These are phyloP conservation scores for Diaporthe aspalathi DNA, from an alignment of 2,329 filamentous ascomycete genomes.

Conservation along the genomic window DNA sequence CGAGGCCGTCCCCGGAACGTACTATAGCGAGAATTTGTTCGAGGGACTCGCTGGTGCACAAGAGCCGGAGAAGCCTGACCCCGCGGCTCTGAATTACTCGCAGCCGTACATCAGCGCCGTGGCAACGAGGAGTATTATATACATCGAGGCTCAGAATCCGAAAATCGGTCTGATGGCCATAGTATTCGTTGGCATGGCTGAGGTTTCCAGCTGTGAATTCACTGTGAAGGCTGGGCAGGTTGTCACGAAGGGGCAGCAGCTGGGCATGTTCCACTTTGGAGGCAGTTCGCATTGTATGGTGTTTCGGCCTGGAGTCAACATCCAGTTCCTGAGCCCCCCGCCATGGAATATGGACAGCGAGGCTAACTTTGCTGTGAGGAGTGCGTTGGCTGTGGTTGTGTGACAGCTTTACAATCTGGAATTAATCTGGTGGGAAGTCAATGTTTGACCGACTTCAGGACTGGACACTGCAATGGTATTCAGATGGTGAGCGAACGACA, in stretches of 20 bases:
- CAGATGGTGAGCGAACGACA: too few relatives aligned
- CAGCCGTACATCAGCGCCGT: constrained; percentile 25
- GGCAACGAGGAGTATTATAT: constrained; percentile 14
- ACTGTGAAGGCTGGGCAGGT: not conserved
- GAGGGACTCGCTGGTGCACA: constrained; percentile 45
- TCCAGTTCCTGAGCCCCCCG: not conserved
- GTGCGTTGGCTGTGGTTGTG: not conserved
- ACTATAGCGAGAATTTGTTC: constrained; percentile 68
- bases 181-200: constrained; percentile 3
- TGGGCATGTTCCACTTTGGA: constrained; percentile 22
- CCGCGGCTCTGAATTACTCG: not conserved
- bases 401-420: not conserved
- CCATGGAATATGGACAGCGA: not conserved
- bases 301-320: not conserved
- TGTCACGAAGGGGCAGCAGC: not conserved
- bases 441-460: too few relatives aligned
- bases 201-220: constrained; percentile 3
- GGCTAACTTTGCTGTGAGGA: not conserved
- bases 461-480: too few relatives aligned
- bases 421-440: not conserved
- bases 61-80: constrained; percentile 42
- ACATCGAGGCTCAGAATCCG: constrained; percentile 10
- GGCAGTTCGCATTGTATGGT: constrained; percentile 1
- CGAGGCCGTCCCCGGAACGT: constrained; percentile 65
- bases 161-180: constrained; percentile 1